These are phyloP conservation scores for Penicillium hordei DNA, from an alignment of 2,329 filamentous ascomycete genomes.

Conservation along the genomic window DNA sequence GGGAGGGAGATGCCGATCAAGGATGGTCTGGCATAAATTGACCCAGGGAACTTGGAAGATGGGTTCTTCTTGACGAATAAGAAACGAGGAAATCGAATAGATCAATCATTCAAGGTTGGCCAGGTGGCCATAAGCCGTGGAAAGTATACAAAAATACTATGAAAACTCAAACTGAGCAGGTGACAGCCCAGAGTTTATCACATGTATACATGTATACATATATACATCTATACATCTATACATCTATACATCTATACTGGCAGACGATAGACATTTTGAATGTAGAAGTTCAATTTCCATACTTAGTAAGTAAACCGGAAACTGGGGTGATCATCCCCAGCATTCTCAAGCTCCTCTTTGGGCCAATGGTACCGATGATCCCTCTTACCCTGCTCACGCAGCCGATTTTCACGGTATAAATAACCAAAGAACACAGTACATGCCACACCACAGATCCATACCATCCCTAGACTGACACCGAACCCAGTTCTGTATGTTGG, in stretches of 20 bases:
- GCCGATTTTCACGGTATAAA: slow-evolving; percentile 39
- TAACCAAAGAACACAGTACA: slow-evolving; percentile 34
- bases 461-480: slow-evolving; percentile 30
- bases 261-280: neutral
- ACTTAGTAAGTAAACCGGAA: slow-evolving; percentile 39
- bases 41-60: neutral
- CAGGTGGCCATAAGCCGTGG: neutral
- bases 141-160: neutral
- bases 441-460: slow-evolving; percentile 37
- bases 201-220: neutral
- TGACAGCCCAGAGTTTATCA: neutral
- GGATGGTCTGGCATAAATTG: neutral
- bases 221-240: neutral
- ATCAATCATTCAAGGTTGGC: neutral
- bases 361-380: slow-evolving; percentile 37
- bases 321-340: slow-evolving; percentile 43
- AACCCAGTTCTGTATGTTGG: slow-evolving; percentile 31
- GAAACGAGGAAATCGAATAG: neutral
- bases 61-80: neutral
- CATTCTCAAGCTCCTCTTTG: slow-evolving; percentile 38
- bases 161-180: neutral
- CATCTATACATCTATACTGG: neutral
- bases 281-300: neutral
- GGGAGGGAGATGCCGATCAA: slow-evolving; percentile 8
- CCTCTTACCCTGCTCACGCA: slow-evolving; percentile 36